Percentiles rank a stretch among this genome's conserved stretches.
These are phyloP conservation scores for Adansonia grandidieri DNA, from an alignment of 441 rosid species.

Conservation along the genomic window DNA sequence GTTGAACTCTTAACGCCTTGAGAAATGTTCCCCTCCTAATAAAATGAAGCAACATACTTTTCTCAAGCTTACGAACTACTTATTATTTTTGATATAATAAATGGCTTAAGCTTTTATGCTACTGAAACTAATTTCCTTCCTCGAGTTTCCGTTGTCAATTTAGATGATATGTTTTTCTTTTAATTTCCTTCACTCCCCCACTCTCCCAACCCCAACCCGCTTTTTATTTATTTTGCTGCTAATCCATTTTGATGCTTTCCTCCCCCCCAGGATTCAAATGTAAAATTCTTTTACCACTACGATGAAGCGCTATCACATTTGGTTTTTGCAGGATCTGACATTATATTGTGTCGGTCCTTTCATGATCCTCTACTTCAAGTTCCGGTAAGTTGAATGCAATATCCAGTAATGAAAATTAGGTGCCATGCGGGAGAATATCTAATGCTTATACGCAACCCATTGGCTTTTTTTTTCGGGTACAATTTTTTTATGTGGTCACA, in stretches of 20 bases:
- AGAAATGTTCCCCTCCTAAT: background rate
- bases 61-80: background rate
- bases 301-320: constrained; percentile 58
- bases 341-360: constrained; percentile 59
- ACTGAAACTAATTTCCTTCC: background rate
- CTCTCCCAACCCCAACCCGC: background rate
- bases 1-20: background rate
- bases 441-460: background rate
- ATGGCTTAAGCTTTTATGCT: background rate
- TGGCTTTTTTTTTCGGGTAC: constrained; percentile 14
- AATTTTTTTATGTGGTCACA: constrained; percentile 6
- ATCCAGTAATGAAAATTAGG: background rate
- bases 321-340: constrained; percentile 67
- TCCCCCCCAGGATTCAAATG: constrained; percentile 49
- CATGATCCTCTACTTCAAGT: constrained; percentile 51
- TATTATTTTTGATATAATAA: background rate
- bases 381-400: constrained; percentile 50
- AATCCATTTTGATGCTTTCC: constrained; percentile 22
- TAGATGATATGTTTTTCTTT: background rate
- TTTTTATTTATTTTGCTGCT: constrained; percentile 2
- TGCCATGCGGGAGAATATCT: background rate
- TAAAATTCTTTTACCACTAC: constrained; percentile 45
- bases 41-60: background rate
- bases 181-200: background rate
- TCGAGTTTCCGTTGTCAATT: background rate